Conservation (phyloP, 345 rosid genomes). For the Microcos paniculata region DNA sequence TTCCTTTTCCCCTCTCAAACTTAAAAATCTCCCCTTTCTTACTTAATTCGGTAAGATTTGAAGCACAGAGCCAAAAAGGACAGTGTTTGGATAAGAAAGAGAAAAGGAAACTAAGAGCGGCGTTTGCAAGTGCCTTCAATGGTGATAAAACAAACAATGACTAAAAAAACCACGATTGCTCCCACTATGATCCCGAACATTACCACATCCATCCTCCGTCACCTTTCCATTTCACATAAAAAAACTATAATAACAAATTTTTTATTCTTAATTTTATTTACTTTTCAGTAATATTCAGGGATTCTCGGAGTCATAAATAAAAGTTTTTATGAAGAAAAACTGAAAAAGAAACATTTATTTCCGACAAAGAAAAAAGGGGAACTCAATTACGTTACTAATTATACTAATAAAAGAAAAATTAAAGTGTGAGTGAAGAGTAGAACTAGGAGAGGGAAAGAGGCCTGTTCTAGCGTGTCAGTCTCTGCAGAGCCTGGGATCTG, state of each 20-base stretch:
- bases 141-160: constrained; percentile 64
- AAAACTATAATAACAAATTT: neutral
- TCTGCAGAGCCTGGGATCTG: too few species aligned
- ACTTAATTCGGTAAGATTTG: neutral
- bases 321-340: too few species aligned
- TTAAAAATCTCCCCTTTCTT: neutral
- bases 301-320: neutral
- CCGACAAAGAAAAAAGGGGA: too few species aligned
- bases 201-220: constrained; percentile 47
- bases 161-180: constrained; percentile 59
- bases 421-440: too few species aligned
- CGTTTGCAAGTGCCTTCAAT: constrained; percentile 67
- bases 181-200: constrained; percentile 80
- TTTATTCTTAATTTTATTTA: neutral
- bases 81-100: neutral
- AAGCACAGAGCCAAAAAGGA: too few species aligned
- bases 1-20: neutral
- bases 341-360: too few species aligned
- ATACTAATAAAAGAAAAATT: too few species aligned
- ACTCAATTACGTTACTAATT: too few species aligned
- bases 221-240: neutral
- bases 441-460: too few species aligned
- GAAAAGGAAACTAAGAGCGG: neutral
- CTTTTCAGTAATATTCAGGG: neutral
- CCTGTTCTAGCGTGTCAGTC: too few species aligned